Evolutionary conservation across 1,284 basidiomycete genomes (phyloP), one percentile per base, ranked within the genome.

Genomic region (Trichosporon ovoides): DNA sequence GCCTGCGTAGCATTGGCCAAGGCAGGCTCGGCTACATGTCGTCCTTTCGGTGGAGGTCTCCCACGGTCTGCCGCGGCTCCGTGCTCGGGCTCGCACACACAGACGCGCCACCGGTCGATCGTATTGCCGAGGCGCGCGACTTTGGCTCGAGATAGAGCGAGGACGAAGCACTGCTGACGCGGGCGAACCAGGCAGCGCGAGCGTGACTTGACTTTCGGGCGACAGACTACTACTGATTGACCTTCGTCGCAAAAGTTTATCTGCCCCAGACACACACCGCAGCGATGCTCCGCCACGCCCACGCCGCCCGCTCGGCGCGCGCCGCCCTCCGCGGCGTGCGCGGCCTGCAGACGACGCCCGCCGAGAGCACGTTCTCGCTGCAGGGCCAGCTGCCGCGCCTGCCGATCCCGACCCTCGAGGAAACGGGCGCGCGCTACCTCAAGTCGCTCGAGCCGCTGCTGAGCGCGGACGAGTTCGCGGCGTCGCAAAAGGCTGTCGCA

Each of bases 361-460:
- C 22, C 35, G 51, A 38, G 35, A 28, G 48, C 19, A 60, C 58
- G 12, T 60, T 60, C 38, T 38, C 46, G n/a, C 55, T 34, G 16
- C 58, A 60, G 46, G 11, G n/a, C 18, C 20, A 53, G 58, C 40
- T 60, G 9, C 54, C 58, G 13, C 58, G 58, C 22, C 24, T 60
- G 14, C 58, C 58, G 31, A 46, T 60, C 51, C 58, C 58, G 18
- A 31, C 18, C 9, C 52, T 60, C 7, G 46, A 60, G 37, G 58
- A 49, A 13, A 60, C 58, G n/a, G 58, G 54, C 0, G 11, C 36
- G n/a, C 54, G 58, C 10, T 60, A 60, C 46, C 55, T 60, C 37
- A 49, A 40, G 33, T 53, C 51, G 19, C 36, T 60, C 9, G 58
- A 56, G 52, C 54, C 58, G 0, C 55, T 60, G 7, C 40, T 56